Conservation (phyloP, 805 yeast species). For the Suhomyces faveliae region DNA sequence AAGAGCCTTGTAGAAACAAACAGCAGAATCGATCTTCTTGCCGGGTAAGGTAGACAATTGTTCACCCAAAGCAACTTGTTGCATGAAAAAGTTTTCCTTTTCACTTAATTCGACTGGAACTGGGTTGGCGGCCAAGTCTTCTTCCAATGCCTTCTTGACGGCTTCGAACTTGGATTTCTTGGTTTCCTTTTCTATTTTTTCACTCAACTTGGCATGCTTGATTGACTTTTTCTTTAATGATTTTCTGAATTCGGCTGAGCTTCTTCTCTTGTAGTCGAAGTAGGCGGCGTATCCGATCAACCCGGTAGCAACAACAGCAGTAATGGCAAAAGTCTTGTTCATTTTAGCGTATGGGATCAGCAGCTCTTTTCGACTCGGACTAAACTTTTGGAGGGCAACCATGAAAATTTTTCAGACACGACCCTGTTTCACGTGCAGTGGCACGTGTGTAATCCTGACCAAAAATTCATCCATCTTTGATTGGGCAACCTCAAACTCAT, state of each 20-base stretch:
- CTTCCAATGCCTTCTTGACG: slow-evolving; percentile 59
- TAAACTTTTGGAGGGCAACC: background rate
- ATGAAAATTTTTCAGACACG: slow-evolving; percentile 3
- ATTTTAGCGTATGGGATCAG: slow-evolving; percentile 14
- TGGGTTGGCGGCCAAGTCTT: slow-evolving; percentile 69
- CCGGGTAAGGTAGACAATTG: slow-evolving; percentile 66
- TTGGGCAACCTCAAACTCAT: slow-evolving; percentile 3
- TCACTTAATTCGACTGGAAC: slow-evolving; percentile 66
- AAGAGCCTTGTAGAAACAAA: slow-evolving; percentile 89
- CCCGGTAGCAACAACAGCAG: slow-evolving; percentile 52
- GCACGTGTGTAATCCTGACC: background rate
- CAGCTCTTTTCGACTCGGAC: background rate
- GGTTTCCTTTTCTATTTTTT: slow-evolving; percentile 51
- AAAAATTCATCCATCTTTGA: slow-evolving; percentile 2
- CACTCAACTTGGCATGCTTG: slow-evolving; percentile 57
- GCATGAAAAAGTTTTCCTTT: slow-evolving; percentile 78
- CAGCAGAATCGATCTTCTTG: slow-evolving; percentile 78
- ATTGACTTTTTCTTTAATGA: slow-evolving; percentile 61
- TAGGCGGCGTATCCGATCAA: slow-evolving; percentile 74
- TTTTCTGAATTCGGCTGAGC: slow-evolving; percentile 77
- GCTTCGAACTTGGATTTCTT: slow-evolving; percentile 59
- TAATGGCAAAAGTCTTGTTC: slow-evolving; percentile 32
- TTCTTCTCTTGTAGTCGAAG: slow-evolving; percentile 91
- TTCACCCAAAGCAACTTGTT: slow-evolving; percentile 84
- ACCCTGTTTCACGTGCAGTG: background rate